These are phyloP conservation scores for Phoma sp. DNA, from an alignment of 2,329 filamentous ascomycete species.

Conservation along the genomic window DNA sequence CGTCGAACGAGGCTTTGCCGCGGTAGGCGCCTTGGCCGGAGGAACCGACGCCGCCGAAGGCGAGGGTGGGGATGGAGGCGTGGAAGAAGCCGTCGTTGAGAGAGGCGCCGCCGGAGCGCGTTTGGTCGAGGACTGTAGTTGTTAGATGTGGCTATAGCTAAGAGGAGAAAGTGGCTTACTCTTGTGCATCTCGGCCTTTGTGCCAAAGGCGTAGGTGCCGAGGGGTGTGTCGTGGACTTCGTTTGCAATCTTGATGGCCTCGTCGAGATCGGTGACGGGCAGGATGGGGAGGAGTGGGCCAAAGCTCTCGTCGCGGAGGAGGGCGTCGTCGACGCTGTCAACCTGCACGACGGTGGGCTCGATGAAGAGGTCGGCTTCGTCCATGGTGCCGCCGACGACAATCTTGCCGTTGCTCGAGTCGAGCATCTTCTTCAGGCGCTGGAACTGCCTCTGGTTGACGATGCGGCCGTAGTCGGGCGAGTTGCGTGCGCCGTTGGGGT, in stretches of 20 bases:
- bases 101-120: slow-evolving; percentile 60
- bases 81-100: slow-evolving; percentile 72
- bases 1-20: slow-evolving; percentile 76
- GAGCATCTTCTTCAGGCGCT: slow-evolving; percentile 89
- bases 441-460: slow-evolving; percentile 80
- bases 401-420: slow-evolving; percentile 84
- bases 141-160: neutral
- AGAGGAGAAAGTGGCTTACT: slow-evolving; percentile 54
- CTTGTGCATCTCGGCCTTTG: slow-evolving; percentile 76
- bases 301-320: slow-evolving; percentile 87
- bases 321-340: slow-evolving; percentile 74
- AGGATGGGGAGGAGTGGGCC: slow-evolving; percentile 90
- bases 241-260: slow-evolving; percentile 84
- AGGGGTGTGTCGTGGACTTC: slow-evolving; percentile 83
- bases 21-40: slow-evolving; percentile 80
- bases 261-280: slow-evolving; percentile 78
- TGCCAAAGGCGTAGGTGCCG: slow-evolving; percentile 84
- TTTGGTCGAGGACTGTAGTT: slow-evolving; percentile 53
- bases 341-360: slow-evolving; percentile 93
- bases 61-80: slow-evolving; percentile 71
- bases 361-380: slow-evolving; percentile 82
- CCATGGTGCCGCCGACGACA: slow-evolving; percentile 82
- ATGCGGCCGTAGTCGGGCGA: slow-evolving; percentile 82
- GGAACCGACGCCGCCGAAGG: slow-evolving; percentile 85
- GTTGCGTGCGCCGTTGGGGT: slow-evolving; percentile 79